A percentile compares a stretch with the other conserved stretches of the same genome.
phyloP scores from a whole-genome alignment of 164 flowering plant species.

The Vitis amurensis region DNA sequence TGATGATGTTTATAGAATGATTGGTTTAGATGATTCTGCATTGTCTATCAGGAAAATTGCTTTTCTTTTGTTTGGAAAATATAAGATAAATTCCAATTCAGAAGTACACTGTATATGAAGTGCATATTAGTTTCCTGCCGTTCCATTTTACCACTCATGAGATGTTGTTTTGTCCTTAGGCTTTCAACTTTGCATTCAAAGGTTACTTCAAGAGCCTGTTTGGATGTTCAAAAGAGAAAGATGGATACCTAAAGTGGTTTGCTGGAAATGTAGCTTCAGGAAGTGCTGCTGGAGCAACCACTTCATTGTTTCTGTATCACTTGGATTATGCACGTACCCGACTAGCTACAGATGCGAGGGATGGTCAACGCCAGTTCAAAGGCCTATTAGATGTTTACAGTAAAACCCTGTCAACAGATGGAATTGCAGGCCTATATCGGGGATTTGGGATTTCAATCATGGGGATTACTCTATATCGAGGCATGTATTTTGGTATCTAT shows the following conservation, averaged over 20 bases:
- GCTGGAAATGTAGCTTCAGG: conserved; percentile 95
- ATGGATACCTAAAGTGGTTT: conserved; percentile 87
- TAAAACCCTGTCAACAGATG: conserved; percentile 83
- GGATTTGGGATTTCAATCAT: conserved; percentile 94
- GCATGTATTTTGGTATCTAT: conserved; percentile 94
- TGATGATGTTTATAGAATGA: background rate
- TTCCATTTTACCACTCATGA: conserved; percentile 17
- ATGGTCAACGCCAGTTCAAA: conserved; percentile 72
- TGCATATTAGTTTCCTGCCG: conserved; percentile 5
- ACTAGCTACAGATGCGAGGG: conserved; percentile 77
- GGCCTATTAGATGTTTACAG: conserved; percentile 84
- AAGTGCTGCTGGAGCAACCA: conserved; percentile 98
- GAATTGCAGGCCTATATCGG: conserved; percentile 79
- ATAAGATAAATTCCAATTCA: no score
- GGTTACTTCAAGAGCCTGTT: conserved; percentile 81
- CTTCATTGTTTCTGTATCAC: conserved; percentile 84
- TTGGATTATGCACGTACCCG: conserved; percentile 94
- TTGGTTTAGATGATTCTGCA: background rate
- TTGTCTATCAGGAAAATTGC: background rate
- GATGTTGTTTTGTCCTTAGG: conserved; percentile 47
- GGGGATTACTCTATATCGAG: conserved; percentile 91
- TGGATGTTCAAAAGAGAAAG: conserved; percentile 88
- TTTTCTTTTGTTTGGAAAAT: background rate
- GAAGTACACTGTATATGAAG: background rate
- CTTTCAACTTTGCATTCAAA: conserved; percentile 97